Percentiles rank a stretch among this genome's conserved stretches.
Evolutionary conservation across 129 eudicot species (phyloP).

Genomic region (Centella asiatica): DNA sequence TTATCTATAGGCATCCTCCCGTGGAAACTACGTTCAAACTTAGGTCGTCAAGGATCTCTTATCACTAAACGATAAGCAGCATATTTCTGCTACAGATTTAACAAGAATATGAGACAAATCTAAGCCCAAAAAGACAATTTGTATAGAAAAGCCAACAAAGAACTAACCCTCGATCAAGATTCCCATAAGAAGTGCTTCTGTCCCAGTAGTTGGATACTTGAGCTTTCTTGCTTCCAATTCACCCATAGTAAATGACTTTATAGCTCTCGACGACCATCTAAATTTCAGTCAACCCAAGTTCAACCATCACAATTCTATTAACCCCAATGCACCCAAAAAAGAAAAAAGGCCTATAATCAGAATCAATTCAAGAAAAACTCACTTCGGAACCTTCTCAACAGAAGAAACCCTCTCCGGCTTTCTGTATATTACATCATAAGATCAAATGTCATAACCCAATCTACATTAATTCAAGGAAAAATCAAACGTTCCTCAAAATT

Average conservation of each 20-base stretch:
- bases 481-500: not conserved
- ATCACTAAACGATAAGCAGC: too few relatives aligned
- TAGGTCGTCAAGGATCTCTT: not conserved
- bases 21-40: not conserved
- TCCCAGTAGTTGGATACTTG: constrained; percentile 44
- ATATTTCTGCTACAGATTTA: too few relatives aligned
- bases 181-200: constrained; percentile 77
- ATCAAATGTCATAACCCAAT: not conserved
- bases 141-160: not conserved
- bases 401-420: constrained; percentile 45
- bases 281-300: constrained; percentile 16
- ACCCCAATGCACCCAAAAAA: not conserved
- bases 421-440: constrained; percentile 28
- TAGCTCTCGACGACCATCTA: constrained; percentile 80
- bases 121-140: constrained; percentile 4
- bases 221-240: constrained; percentile 87
- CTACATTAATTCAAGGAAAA: not conserved
- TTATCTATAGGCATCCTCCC: too few relatives aligned
- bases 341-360: not conserved
- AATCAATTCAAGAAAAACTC: constrained; percentile 27
- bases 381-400: constrained; percentile 53
- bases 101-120: constrained; percentile 9
- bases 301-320: constrained; percentile 11
- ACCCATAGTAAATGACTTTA: constrained; percentile 64
- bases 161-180: constrained; percentile 64